Conservation (phyloP, 73 alveolate species). For the Diophrys appendiculata region DNA sequence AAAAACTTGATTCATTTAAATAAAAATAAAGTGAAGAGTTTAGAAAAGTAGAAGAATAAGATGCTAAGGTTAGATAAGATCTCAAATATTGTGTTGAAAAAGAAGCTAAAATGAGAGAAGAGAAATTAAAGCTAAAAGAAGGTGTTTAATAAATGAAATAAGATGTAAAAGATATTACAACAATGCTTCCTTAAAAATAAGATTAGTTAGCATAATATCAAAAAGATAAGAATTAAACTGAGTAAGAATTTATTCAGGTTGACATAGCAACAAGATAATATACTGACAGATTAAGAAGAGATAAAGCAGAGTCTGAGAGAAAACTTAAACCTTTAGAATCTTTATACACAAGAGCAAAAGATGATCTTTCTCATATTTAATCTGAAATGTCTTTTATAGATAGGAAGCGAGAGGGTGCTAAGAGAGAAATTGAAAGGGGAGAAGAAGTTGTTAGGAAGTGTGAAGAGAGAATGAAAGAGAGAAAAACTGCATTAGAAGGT, state of each 20-base stretch:
- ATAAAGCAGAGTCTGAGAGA: constrained; percentile 30
- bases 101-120: constrained; percentile 38
- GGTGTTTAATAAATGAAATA: no score
- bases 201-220: not conserved
- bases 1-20: constrained; percentile 31
- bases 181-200: not conserved
- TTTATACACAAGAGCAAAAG: constrained; percentile 14
- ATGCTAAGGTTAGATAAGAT: constrained; percentile 24
- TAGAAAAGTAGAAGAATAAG: constrained; percentile 27
- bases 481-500: not conserved
- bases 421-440: constrained; percentile 35
- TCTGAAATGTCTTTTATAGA: constrained; percentile 39
- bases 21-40: constrained; percentile 48
- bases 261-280: constrained; percentile 32
- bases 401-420: constrained; percentile 42
- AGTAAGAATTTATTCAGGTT: constrained; percentile 23
- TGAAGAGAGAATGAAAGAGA: constrained; percentile 14
- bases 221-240: constrained; percentile 26
- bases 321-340: constrained; percentile 25
- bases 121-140: constrained; percentile 7
- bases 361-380: constrained; percentile 11
- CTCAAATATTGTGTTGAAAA: constrained; percentile 27
- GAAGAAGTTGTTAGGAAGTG: constrained; percentile 2
- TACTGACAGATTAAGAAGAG: constrained; percentile 46
- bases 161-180: not conserved